These are phyloP conservation scores for Claviceps purpurea DNA, from an alignment of 2,329 filamentous ascomycete species.

Conservation along the genomic window DNA sequence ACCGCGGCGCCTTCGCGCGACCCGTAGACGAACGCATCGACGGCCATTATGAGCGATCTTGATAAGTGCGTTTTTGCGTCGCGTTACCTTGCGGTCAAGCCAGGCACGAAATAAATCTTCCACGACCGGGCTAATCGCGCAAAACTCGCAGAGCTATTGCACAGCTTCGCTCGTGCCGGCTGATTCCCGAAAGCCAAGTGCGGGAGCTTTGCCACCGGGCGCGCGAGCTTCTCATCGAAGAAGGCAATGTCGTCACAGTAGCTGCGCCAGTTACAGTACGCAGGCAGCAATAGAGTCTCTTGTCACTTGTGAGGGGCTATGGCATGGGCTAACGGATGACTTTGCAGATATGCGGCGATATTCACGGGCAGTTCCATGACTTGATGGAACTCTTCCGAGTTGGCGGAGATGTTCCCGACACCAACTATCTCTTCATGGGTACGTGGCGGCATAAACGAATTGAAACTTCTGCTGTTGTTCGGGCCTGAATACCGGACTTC, in stretches of 20 bases:
- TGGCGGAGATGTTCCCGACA: constrained; percentile 85
- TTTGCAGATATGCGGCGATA: constrained; percentile 78
- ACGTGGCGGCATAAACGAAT: constrained; percentile 12
- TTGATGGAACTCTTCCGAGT: constrained; percentile 94
- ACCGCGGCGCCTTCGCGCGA: constrained; percentile 8
- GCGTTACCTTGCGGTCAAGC: too few species aligned
- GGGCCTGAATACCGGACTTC: neutral
- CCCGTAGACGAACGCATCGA: neutral
- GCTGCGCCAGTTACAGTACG: constrained; percentile 83
- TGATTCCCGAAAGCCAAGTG: constrained; percentile 90
- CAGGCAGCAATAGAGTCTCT: neutral
- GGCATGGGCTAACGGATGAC: neutral
- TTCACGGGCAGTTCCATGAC: constrained; percentile 93
- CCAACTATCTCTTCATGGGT: constrained; percentile 97
- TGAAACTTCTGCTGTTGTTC: neutral
- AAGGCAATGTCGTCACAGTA: constrained; percentile 93
- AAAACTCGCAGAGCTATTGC: constrained; percentile 61
- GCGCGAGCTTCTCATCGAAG: constrained; percentile 87
- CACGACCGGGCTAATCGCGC: neutral
- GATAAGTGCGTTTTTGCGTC: constrained; percentile 52
- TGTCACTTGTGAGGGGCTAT: neutral
- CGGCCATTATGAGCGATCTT: constrained; percentile 68
- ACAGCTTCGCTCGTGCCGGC: constrained; percentile 87
- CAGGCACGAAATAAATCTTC: neutral
- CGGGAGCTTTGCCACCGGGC: constrained; percentile 96